A percentile compares a stretch with the other conserved stretches of the same genome.
Evolutionary conservation across 805 yeast species (phyloP).

Genomic region (Nakazawaea wyomingensis): DNA sequence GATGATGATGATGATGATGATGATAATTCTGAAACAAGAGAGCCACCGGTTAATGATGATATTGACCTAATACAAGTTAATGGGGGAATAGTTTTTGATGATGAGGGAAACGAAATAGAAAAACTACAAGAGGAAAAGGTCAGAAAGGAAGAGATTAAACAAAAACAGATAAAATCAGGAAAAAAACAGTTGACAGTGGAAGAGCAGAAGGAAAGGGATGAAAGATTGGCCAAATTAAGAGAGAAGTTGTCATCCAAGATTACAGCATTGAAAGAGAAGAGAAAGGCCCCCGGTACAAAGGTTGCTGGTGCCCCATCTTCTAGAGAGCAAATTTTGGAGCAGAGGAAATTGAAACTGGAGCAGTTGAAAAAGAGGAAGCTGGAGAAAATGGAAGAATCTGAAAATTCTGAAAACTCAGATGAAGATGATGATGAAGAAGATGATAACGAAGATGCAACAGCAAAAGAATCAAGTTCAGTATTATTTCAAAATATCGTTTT

Average conservation of each 20-base stretch:
- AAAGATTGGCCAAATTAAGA: slow-evolving; percentile 61
- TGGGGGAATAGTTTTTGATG: slow-evolving; percentile 54
- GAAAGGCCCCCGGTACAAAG: slow-evolving; percentile 89
- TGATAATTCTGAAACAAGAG: slow-evolving; percentile 36
- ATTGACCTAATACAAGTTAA: slow-evolving; percentile 14
- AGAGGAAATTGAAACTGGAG: slow-evolving; percentile 47
- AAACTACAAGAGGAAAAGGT: slow-evolving; percentile 15
- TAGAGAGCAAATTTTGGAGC: slow-evolving; percentile 72
- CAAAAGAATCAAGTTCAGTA: slow-evolving; percentile 35
- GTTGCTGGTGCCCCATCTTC: slow-evolving; percentile 78
- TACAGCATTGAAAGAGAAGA: slow-evolving; percentile 59
- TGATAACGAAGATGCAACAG: slow-evolving; percentile 28
- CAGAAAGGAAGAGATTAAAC: slow-evolving; percentile 6
- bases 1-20: slow-evolving; percentile 31
- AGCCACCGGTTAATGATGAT: slow-evolving; percentile 25
- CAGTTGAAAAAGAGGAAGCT: slow-evolving; percentile 26
- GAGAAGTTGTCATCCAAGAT: slow-evolving; percentile 78
- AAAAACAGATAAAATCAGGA: slow-evolving; percentile 6
- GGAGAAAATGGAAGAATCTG: slow-evolving; percentile 24
- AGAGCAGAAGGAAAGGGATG: slow-evolving; percentile 44
- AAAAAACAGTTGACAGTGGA: slow-evolving; percentile 35
- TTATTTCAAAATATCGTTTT: slow-evolving; percentile 80
- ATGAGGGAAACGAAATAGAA: slow-evolving; percentile 54
- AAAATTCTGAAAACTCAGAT: slow-evolving; percentile 30
- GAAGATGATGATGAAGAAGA: slow-evolving; percentile 37